Conservation (phyloP, 495 filamentous ascomycete species). For the Pyrenula aspistea region DNA sequence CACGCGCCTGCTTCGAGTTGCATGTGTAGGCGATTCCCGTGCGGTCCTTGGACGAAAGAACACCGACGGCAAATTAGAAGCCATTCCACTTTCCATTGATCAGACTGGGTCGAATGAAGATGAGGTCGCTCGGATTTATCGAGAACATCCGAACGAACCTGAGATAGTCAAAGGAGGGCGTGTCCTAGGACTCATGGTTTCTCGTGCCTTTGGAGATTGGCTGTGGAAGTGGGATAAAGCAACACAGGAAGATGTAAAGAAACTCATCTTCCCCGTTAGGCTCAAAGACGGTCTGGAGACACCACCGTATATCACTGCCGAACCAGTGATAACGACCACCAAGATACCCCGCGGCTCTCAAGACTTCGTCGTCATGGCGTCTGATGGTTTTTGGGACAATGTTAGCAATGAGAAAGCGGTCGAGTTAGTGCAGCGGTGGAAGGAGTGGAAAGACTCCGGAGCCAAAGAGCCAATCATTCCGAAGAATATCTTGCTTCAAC, state of each 20-base stretch:
- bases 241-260: background rate
- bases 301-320: slow-evolving; percentile 55
- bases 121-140: slow-evolving; percentile 35
- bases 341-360: slow-evolving; percentile 29
- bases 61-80: slow-evolving; percentile 30
- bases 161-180: slow-evolving; percentile 40
- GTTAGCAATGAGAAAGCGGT: slow-evolving; percentile 49
- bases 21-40: slow-evolving; percentile 46
- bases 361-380: slow-evolving; percentile 52
- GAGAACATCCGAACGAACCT: slow-evolving; percentile 47
- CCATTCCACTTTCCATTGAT: slow-evolving; percentile 40
- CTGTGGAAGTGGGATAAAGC: slow-evolving; percentile 46
- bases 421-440: slow-evolving; percentile 41
- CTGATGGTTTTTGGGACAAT: slow-evolving; percentile 54
- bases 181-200: slow-evolving; percentile 41
- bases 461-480: slow-evolving; percentile 7
- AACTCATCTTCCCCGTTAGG: slow-evolving; percentile 25
- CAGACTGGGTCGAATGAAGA: slow-evolving; percentile 43
- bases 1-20: slow-evolving; percentile 39
- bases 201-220: slow-evolving; percentile 52
- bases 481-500: slow-evolving; percentile 5
- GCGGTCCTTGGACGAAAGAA: slow-evolving; percentile 45
- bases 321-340: slow-evolving; percentile 47
- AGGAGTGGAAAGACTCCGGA: slow-evolving; percentile 18
- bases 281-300: slow-evolving; percentile 26